Evolutionary conservation across 768 basidiomycete species (phyloP).

Genomic region (Pilatotrama ljubarskyi): DNA sequence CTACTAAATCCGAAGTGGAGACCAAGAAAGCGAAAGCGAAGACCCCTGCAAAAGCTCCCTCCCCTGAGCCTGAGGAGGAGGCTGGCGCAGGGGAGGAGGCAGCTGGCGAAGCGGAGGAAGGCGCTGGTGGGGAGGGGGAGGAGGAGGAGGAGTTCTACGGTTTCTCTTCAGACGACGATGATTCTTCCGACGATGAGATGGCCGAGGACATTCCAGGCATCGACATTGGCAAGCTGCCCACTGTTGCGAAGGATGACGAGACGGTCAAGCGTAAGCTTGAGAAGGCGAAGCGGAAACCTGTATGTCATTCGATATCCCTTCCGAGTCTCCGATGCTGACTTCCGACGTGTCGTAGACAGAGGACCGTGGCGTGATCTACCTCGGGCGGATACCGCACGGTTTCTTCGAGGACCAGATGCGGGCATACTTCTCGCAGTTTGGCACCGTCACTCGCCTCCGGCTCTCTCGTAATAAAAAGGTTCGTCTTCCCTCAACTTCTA

Average conservation of each 20-base stretch:
- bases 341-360: constrained; percentile 42
- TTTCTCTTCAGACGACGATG: constrained; percentile 74
- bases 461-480: constrained; percentile 95
- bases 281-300: constrained; percentile 61
- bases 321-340: background rate
- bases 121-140: constrained; percentile 4
- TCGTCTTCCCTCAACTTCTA: background rate
- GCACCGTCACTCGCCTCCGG: constrained; percentile 82
- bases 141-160: constrained; percentile 60
- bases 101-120: background rate
- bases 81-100: constrained; percentile 8
- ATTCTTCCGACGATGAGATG: constrained; percentile 77
- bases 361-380: constrained; percentile 82
- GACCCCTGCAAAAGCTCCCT: constrained; percentile 4
- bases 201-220: constrained; percentile 54
- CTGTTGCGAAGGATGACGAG: constrained; percentile 85
- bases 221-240: constrained; percentile 76
- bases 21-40: constrained; percentile 12
- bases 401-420: constrained; percentile 96
- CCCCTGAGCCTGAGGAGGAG: constrained; percentile 12
- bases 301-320: constrained; percentile 37
- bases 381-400: constrained; percentile 93
- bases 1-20: background rate
- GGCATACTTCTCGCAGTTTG: constrained; percentile 94
- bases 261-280: constrained; percentile 62